A percentile compares a stretch with the other conserved stretches of the same genome.
phyloP scores from a whole-genome alignment of 2,329 filamentous ascomycete species.

The Penicillium fuscoglaucum region DNA sequence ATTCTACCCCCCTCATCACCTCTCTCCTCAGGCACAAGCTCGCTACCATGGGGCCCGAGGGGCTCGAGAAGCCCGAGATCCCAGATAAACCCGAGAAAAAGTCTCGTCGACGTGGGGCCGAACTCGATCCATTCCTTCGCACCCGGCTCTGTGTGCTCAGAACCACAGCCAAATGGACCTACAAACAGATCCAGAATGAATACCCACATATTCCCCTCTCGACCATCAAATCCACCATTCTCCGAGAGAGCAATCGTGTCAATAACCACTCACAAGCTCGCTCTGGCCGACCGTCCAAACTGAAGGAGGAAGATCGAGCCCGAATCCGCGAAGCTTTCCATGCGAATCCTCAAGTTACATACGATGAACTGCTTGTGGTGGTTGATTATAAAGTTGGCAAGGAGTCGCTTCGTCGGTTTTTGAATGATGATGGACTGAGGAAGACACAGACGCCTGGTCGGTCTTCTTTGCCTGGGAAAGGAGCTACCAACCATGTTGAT shows the following conservation, averaged over 20 bases:
- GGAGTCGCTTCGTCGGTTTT: constrained; percentile 1
- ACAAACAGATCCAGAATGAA: constrained; percentile 10
- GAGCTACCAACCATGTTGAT: background rate
- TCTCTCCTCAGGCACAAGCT: background rate
- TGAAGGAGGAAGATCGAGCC: constrained; percentile 1
- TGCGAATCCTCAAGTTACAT: background rate
- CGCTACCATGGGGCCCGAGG: constrained; percentile 5
- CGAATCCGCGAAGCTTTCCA: background rate
- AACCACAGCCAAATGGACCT: constrained; percentile 14
- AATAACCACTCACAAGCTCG: constrained; percentile 5
- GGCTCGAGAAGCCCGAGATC: background rate
- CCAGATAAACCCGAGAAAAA: constrained; percentile 2
- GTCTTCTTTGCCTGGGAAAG: background rate
- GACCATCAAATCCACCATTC: constrained; percentile 13
- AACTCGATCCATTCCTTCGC: constrained; percentile 15
- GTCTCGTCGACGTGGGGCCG: constrained; percentile 7
- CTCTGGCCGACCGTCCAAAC: constrained; percentile 3
- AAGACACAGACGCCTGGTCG: background rate
- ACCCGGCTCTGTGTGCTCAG: constrained; percentile 12
- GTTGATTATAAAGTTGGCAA: constrained; percentile 6
- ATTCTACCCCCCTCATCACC: background rate
- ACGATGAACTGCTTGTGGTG: background rate
- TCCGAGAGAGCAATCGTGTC: constrained; percentile 1
- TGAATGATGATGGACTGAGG: constrained; percentile 1
- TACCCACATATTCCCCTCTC: constrained; percentile 12